These are phyloP conservation scores for Gentiana straminea DNA, from an alignment of 257 asterid species.

Conservation along the genomic window DNA sequence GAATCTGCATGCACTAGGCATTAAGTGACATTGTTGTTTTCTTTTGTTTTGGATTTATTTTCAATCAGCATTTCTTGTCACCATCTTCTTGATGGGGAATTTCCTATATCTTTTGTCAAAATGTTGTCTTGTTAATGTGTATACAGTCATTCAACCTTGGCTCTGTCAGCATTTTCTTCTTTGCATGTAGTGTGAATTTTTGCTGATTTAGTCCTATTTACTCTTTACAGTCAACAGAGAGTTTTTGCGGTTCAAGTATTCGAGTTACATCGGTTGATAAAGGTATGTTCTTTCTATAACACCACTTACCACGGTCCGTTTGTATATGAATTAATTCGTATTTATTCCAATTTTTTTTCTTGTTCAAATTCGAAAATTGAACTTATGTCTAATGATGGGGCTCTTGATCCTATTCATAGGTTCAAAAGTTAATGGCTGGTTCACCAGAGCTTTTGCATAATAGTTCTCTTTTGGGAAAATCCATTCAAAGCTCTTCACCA, in stretches of 20 bases:
- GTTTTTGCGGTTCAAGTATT: conserved; percentile 89
- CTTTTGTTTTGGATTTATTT: no score
- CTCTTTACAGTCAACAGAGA: conserved; percentile 66
- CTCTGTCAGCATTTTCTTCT: no score
- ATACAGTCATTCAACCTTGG: no score
- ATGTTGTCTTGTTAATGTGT: no score
- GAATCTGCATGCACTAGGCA: not conserved
- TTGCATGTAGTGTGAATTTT: not conserved
- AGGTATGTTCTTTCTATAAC: conserved; percentile 27
- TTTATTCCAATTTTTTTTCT: not conserved
- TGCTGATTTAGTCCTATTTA: conserved; percentile 1
- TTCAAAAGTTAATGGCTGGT: conserved; percentile 62
- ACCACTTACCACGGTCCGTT: no score
- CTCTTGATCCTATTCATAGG: conserved; percentile 29
- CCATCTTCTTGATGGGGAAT: no score
- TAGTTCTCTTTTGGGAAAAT: conserved; percentile 23
- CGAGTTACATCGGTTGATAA: conserved; percentile 82
- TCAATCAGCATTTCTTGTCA: no score
- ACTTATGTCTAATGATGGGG: not conserved
- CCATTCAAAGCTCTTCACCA: conserved; percentile 26
- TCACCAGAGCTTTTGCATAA: conserved; percentile 50
- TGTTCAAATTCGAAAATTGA: not conserved
- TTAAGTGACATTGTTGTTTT: not conserved
- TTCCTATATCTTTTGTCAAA: no score
- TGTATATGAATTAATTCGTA: not conserved